Evolutionary conservation across 352 stramenopile species (phyloP).

Genomic region (Globisporangium canariense): DNA sequence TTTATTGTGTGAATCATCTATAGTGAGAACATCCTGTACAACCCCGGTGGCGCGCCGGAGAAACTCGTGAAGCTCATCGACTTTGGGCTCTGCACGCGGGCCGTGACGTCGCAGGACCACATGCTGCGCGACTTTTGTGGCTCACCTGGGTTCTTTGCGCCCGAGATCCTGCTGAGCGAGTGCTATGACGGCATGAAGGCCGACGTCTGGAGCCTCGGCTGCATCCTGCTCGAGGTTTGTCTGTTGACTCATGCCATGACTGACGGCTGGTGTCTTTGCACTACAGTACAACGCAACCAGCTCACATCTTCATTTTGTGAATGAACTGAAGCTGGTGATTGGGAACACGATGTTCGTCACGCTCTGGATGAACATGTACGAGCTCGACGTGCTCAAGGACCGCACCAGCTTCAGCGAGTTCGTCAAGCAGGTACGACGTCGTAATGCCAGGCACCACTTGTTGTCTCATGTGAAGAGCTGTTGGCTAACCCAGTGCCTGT

Average conservation of each 20-base stretch:
- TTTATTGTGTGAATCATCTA: background rate
- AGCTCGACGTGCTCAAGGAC: conserved; percentile 72
- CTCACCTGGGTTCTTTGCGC: conserved; percentile 82
- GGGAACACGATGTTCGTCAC: conserved; percentile 78
- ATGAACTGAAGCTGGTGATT: conserved; percentile 47
- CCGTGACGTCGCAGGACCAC: conserved; percentile 25
- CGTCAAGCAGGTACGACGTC: conserved; percentile 22
- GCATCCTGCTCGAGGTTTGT: conserved; percentile 75
- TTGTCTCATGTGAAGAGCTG: background rate
- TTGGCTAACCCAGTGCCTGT: background rate
- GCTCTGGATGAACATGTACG: conserved; percentile 85
- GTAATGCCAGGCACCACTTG: background rate
- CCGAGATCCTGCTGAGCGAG: conserved; percentile 67
- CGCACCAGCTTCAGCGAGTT: conserved; percentile 39
- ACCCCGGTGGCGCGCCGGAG: conserved; percentile 18
- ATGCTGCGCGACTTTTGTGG: conserved; percentile 75
- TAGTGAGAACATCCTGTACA: conserved; percentile 76
- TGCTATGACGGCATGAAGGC: conserved; percentile 71
- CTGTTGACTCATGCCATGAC: background rate
- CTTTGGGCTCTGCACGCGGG: conserved; percentile 73
- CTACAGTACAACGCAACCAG: background rate
- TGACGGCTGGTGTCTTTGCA: background rate
- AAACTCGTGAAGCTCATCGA: conserved; percentile 74
- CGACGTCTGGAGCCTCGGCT: conserved; percentile 85
- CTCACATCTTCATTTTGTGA: background rate